Evolutionary conservation across 2,329 filamentous ascomycete species (phyloP).

Genomic region (Pseudogymnoascus sp.): DNA sequence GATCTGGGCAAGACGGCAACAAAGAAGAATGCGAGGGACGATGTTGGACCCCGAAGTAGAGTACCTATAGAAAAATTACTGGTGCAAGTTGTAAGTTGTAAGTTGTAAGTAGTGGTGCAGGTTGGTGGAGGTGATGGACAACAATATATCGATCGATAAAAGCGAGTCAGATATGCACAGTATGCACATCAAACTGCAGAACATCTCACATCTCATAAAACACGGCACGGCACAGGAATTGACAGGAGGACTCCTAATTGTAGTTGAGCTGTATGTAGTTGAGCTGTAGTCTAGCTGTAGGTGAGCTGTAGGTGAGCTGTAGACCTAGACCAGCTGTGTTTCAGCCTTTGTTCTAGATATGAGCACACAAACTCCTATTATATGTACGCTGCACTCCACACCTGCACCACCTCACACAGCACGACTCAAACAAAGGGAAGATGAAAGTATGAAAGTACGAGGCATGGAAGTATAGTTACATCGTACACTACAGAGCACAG

Average conservation of each 20-base stretch:
- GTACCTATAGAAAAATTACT: no score
- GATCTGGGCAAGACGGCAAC: no score
- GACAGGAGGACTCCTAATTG: background rate
- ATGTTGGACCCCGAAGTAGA: background rate
- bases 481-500: background rate
- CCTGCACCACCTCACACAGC: background rate
- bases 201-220: background rate
- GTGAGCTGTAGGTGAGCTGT: no score
- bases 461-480: no score
- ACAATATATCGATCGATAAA: background rate
- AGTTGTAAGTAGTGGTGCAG: no score
- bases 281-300: no score
- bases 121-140: no score
- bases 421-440: background rate
- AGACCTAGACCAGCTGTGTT: background rate
- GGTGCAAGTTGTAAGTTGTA: no score
- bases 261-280: no score
- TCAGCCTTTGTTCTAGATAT: background rate
- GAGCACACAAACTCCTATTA: no score
- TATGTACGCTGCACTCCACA: background rate
- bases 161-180: background rate
- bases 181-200: background rate
- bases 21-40: background rate
- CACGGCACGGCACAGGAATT: background rate
- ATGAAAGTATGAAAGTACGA: no score